phyloP scores from a whole-genome alignment of 139 green algal genomes.

The Volvox reticuliferus region DNA sequence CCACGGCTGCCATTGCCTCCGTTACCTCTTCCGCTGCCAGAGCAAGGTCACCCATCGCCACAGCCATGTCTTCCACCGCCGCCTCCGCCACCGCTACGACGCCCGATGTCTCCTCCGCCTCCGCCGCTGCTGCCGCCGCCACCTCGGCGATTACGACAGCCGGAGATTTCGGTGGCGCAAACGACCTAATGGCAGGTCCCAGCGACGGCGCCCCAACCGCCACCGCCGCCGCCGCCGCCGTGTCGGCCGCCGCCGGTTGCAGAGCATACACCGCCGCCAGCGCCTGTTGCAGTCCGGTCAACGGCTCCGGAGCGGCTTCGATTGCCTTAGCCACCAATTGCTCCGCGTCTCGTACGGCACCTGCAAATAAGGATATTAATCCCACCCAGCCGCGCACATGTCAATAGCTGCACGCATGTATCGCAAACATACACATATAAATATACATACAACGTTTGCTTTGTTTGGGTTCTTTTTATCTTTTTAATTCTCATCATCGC shows the following conservation, averaged over 20 bases:
- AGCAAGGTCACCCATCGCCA: conserved; percentile 23
- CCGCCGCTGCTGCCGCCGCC: conserved; percentile 13
- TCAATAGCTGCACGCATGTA: no score
- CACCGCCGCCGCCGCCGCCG: not conserved
- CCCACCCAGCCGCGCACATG: no score
- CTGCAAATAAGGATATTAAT: not conserved
- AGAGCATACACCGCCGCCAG: conserved; percentile 13
- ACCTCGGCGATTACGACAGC: not conserved
- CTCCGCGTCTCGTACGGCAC: conserved; percentile 17
- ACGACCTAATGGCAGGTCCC: not conserved
- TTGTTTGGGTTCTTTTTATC: no score
- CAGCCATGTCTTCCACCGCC: conserved; percentile 32
- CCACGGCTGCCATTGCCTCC: not conserved
- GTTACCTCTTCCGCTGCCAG: conserved; percentile 1
- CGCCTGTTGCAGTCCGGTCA: not conserved
- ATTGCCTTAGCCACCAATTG: not conserved
- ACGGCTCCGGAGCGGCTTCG: not conserved
- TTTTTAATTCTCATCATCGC: no score
- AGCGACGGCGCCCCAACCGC: not conserved
- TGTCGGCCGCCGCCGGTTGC: not conserved
- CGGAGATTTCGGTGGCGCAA: not conserved
- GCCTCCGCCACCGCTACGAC: conserved; percentile 33
- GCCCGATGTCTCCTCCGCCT: not conserved
- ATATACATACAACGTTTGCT: no score
- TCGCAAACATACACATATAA: no score